phyloP scores from a whole-genome alignment of 208 protist genomes.

The Leishmania mexicana region DNA sequence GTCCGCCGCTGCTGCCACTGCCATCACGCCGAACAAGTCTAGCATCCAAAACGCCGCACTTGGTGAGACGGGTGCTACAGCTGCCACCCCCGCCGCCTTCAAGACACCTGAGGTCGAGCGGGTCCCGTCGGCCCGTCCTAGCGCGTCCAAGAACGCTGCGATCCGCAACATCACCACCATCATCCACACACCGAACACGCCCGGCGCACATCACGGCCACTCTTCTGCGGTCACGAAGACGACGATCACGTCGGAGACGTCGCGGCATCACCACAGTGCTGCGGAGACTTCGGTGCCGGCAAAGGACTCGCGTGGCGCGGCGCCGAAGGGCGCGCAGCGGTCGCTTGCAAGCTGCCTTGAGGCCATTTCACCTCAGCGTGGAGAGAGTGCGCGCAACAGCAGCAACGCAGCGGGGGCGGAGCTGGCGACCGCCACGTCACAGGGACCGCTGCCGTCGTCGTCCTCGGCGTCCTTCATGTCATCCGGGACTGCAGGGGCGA shows the following conservation, averaged over 20 bases:
- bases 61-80: slow-evolving; percentile 2
- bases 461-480: slow-evolving; percentile 1
- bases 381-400: neutral
- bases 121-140: slow-evolving; percentile 33
- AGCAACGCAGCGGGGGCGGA: neutral
- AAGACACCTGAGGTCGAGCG: slow-evolving; percentile 33
- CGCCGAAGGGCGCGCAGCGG: slow-evolving; percentile 22
- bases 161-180: slow-evolving; percentile 36
- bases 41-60: neutral
- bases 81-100: slow-evolving; percentile 6
- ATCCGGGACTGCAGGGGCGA: slow-evolving; percentile 9
- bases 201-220: neutral
- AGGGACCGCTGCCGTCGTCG: neutral
- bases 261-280: neutral
- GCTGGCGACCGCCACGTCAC: neutral
- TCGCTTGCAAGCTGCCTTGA: slow-evolving; percentile 35
- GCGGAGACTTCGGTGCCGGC: neutral
- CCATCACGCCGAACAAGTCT: slow-evolving; percentile 21
- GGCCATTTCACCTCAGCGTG: slow-evolving; percentile 14
- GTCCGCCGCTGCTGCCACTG: neutral
- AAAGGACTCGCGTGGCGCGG: slow-evolving; percentile 1
- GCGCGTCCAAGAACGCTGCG: slow-evolving; percentile 28
- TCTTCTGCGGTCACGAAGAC: neutral
- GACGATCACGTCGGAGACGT: slow-evolving; percentile 1
- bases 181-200: slow-evolving; percentile 27